phyloP scores from a whole-genome alignment of 352 stramenopile genomes.

The Aphanomyces invadans region DNA sequence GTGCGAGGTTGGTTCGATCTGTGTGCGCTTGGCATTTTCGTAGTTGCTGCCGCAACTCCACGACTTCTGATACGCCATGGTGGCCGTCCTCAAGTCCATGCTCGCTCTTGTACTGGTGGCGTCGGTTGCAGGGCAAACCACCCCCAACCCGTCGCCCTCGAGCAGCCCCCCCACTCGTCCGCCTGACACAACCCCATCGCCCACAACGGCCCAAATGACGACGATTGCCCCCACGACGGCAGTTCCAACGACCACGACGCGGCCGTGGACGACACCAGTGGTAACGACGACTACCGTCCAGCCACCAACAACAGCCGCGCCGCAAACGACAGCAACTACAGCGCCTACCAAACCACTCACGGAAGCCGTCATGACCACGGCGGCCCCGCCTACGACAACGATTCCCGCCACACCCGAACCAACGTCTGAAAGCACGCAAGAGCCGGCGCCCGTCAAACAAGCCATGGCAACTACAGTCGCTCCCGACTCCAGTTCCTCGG shows the following conservation, averaged over 20 bases:
- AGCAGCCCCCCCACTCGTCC: too few relatives aligned
- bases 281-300: background rate
- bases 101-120: background rate
- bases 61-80: too few relatives aligned
- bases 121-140: background rate
- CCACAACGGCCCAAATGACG: background rate
- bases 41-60: too few relatives aligned
- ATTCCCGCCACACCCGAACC: background rate
- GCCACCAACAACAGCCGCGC: background rate
- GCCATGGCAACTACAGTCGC: background rate
- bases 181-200: too few relatives aligned
- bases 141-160: too few relatives aligned
- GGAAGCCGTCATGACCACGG: background rate
- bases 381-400: background rate
- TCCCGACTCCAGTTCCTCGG: background rate
- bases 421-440: background rate
- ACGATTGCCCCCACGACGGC: background rate
- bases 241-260: background rate
- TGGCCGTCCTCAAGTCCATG: background rate
- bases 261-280: background rate
- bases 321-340: background rate
- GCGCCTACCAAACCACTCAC: background rate
- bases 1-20: too few relatives aligned
- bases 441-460: background rate
- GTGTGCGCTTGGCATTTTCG: too few relatives aligned